These are phyloP conservation scores for Boletus edulis DNA, from an alignment of 768 basidiomycete genomes.

Conservation along the genomic window DNA sequence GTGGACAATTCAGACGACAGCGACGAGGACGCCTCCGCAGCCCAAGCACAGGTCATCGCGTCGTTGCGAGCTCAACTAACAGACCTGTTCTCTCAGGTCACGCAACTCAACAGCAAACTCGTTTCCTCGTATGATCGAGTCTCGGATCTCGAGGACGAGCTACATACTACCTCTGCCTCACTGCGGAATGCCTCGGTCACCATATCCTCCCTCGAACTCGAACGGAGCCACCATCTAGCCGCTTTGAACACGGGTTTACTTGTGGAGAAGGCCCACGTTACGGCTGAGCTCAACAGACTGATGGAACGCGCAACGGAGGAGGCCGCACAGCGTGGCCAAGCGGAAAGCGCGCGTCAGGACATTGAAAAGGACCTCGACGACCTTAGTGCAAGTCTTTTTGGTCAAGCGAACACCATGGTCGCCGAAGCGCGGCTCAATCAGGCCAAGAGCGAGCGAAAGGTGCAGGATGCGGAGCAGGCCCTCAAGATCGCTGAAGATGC, in stretches of 20 bases:
- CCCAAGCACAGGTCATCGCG: constrained; percentile 79
- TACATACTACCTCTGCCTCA: constrained; percentile 64
- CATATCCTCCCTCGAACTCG: constrained; percentile 77
- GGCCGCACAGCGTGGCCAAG: constrained; percentile 86
- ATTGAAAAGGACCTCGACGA: constrained; percentile 97
- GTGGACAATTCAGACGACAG: constrained; percentile 11
- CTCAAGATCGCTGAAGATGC: constrained; percentile 84
- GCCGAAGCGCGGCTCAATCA: constrained; percentile 76
- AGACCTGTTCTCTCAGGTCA: constrained; percentile 87
- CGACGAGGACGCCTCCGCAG: constrained; percentile 46
- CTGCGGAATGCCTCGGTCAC: constrained; percentile 60
- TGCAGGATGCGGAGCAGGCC: constrained; percentile 72
- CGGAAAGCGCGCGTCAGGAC: constrained; percentile 73
- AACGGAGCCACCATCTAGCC: constrained; percentile 83
- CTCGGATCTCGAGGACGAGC: constrained; percentile 88
- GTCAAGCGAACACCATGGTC: constrained; percentile 97
- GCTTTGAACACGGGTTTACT: constrained; percentile 88
- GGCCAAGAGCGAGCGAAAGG: constrained; percentile 70
- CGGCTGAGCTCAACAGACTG: constrained; percentile 84
- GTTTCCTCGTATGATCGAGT: constrained; percentile 90
- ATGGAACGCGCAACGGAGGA: constrained; percentile 97
- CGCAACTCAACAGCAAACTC: constrained; percentile 88
- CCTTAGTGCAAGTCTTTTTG: constrained; percentile 86
- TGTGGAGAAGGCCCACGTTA: constrained; percentile 90
- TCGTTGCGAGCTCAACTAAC: constrained; percentile 80